Evolutionary conservation across 345 rosid species (phyloP).

Genomic region (Corchorus capsularis): DNA sequence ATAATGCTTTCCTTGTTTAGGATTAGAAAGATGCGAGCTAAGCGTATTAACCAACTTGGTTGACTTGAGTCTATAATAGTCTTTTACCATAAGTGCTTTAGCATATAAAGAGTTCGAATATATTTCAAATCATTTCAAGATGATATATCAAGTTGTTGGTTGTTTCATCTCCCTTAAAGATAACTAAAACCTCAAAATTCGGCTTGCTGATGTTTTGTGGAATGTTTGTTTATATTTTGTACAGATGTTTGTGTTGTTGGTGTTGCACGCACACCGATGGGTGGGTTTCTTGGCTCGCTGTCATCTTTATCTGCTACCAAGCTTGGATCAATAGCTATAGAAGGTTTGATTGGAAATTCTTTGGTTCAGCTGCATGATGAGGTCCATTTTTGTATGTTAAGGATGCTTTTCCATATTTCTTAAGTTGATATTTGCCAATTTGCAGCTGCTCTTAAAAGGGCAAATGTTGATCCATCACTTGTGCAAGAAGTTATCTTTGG

Average conservation of each 20-base stretch:
- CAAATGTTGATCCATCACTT: conserved; percentile 79
- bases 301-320: conserved; percentile 88
- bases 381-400: neutral
- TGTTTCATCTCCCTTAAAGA: neutral
- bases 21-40: neutral
- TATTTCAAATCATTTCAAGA: neutral
- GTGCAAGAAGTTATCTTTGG: conserved; percentile 95
- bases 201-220: neutral
- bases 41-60: neutral
- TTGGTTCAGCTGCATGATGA: neutral
- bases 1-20: neutral
- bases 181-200: neutral
- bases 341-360: conserved; percentile 44
- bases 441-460: conserved; percentile 89
- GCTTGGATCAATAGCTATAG: conserved; percentile 88
- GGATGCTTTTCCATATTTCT: conserved; percentile 13
- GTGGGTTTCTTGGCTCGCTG: conserved; percentile 86
- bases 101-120: neutral
- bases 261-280: conserved; percentile 96
- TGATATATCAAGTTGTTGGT: neutral
- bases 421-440: conserved; percentile 21
- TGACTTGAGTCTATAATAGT: neutral
- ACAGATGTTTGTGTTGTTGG: conserved; percentile 98
- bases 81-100: neutral
- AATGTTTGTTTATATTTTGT: conserved; percentile 19